A percentile compares a stretch with the other conserved stretches of the same genome.
Evolutionary conservation across 2,329 filamentous ascomycete genomes (phyloP).

Genomic region (Cytospora leucostoma): DNA sequence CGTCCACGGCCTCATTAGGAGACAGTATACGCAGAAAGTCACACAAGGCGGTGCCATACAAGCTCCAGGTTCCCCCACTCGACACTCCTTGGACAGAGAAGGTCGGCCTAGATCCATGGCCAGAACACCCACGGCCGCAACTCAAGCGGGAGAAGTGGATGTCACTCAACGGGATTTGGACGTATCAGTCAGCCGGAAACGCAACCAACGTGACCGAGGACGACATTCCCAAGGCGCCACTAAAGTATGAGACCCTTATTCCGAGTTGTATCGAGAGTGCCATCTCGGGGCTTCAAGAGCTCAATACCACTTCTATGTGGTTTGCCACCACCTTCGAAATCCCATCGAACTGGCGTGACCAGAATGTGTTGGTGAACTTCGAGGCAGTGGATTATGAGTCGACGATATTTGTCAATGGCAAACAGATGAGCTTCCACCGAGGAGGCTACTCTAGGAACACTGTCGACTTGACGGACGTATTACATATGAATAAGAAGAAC

Average conservation of each 20-base stretch:
- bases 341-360: slow-evolving; percentile 47
- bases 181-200: slow-evolving; percentile 44
- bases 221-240: slow-evolving; percentile 33
- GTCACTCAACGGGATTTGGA: slow-evolving; percentile 61
- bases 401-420: slow-evolving; percentile 60
- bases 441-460: slow-evolving; percentile 66
- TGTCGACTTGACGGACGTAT: slow-evolving; percentile 55
- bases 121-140: slow-evolving; percentile 59
- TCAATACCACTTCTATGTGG: slow-evolving; percentile 48
- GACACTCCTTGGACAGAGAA: slow-evolving; percentile 55
- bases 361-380: slow-evolving; percentile 54
- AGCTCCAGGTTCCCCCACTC: slow-evolving; percentile 43
- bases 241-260: slow-evolving; percentile 43
- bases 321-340: slow-evolving; percentile 54
- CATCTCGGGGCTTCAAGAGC: slow-evolving; percentile 50
- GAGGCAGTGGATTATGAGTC: slow-evolving; percentile 61
- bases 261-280: slow-evolving; percentile 49
- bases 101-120: slow-evolving; percentile 57
- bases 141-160: slow-evolving; percentile 56
- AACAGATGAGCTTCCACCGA: slow-evolving; percentile 52
- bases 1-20: neutral
- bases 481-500: slow-evolving; percentile 49
- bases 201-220: slow-evolving; percentile 26
- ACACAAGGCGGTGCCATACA: slow-evolving; percentile 35
- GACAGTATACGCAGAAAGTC: slow-evolving; percentile 2